These are phyloP conservation scores for Chrysoporthe austroafricana DNA, from an alignment of 2,329 filamentous ascomycete species.

Conservation along the genomic window DNA sequence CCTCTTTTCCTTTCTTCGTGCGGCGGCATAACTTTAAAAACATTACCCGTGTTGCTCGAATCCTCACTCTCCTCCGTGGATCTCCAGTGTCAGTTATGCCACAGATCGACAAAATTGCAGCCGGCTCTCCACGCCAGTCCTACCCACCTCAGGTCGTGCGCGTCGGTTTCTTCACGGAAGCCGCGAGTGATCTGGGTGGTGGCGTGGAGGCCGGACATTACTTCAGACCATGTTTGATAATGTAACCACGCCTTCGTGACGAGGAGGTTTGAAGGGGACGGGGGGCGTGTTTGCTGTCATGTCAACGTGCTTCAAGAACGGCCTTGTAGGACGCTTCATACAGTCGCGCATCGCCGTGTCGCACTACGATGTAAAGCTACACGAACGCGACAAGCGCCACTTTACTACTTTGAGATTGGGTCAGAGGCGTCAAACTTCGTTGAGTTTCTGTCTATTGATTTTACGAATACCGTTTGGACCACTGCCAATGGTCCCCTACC, in stretches of 20 bases:
- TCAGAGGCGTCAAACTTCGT: background rate
- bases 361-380: background rate
- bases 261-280: too few relatives aligned
- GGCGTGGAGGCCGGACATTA: constrained; percentile 50
- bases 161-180: constrained; percentile 37
- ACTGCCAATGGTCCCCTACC: too few relatives aligned
- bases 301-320: background rate
- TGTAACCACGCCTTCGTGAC: background rate
- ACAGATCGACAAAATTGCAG: constrained; percentile 81
- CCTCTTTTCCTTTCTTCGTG: constrained; percentile 70
- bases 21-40: constrained; percentile 73
- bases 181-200: constrained; percentile 39
- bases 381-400: too few relatives aligned
- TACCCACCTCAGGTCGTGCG: constrained; percentile 46
- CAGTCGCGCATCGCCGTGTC: too few relatives aligned
- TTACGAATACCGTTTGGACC: background rate
- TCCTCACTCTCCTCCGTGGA: constrained; percentile 55
- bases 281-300: background rate
- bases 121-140: constrained; percentile 56
- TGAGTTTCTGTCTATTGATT: constrained; percentile 1
- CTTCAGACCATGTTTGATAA: background rate
- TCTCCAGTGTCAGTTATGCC: constrained; percentile 71
- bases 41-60: constrained; percentile 81
- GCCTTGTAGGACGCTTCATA: too few relatives aligned
- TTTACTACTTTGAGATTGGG: too few relatives aligned